phyloP scores from a whole-genome alignment of 257 asterid genomes.

The Lavandula angustifolia region DNA sequence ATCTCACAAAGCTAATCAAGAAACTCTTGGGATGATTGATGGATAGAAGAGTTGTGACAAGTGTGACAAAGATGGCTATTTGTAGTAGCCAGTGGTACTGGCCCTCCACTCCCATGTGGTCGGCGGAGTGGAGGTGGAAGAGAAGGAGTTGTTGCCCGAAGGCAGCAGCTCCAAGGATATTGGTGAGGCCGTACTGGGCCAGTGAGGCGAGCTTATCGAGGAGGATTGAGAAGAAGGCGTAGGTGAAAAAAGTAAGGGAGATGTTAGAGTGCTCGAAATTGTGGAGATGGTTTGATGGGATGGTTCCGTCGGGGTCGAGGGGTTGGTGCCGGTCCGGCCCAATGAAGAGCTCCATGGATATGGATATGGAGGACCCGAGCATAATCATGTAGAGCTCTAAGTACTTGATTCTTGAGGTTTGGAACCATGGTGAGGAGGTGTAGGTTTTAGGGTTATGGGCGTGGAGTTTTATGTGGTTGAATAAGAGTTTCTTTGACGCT shows the following conservation, averaged over 20 bases:
- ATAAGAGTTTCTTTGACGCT: too few relatives aligned
- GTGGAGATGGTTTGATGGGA: conserved; percentile 81
- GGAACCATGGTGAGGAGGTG: conserved; percentile 75
- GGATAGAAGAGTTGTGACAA: conserved; percentile 59
- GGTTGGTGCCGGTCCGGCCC: conserved; percentile 82
- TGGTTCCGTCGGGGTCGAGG: conserved; percentile 74
- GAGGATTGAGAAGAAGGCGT: conserved; percentile 63
- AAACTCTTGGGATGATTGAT: conserved; percentile 58
- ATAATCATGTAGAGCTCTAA: conserved; percentile 76
- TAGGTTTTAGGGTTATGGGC: conserved; percentile 58
- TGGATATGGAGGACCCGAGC: conserved; percentile 48
- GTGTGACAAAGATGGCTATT: conserved; percentile 49
- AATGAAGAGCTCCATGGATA: conserved; percentile 84
- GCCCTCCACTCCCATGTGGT: conserved; percentile 94
- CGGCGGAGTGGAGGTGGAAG: conserved; percentile 88
- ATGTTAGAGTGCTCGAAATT: conserved; percentile 85
- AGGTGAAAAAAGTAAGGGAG: conserved; percentile 60
- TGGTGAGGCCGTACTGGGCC: conserved; percentile 49
- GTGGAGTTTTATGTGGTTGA: conserved; percentile 70
- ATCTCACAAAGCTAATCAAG: conserved; percentile 71
- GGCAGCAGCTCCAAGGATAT: conserved; percentile 57
- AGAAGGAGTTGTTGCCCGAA: conserved; percentile 73
- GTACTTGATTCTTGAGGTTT: conserved; percentile 60
- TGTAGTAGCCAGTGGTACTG: conserved; percentile 72
- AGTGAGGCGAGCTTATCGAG: conserved; percentile 58